Conservation (phyloP, 805 yeast species). For the Candida tibetensis region DNA sequence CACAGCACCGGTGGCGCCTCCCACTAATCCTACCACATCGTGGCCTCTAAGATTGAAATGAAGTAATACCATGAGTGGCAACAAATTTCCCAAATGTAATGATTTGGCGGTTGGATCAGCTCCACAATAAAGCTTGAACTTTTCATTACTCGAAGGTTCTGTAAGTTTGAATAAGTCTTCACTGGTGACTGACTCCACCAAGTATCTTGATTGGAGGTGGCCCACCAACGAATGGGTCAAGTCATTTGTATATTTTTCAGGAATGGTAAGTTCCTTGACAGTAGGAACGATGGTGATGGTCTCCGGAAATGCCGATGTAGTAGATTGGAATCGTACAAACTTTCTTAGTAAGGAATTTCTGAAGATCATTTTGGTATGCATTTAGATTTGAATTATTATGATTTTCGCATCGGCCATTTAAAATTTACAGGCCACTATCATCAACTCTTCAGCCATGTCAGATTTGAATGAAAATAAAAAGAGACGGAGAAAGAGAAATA, state of each 20-base stretch:
- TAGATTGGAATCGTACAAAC: constrained; percentile 1
- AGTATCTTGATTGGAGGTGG: constrained; percentile 33
- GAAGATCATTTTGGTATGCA: neutral
- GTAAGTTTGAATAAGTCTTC: constrained; percentile 37
- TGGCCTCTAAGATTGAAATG: constrained; percentile 88
- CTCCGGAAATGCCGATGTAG: constrained; percentile 20
- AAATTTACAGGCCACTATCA: too few species aligned
- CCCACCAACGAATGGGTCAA: constrained; percentile 31
- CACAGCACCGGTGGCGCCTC: constrained; percentile 93
- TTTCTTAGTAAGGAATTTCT: constrained; percentile 1
- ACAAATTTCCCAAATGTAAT: constrained; percentile 83
- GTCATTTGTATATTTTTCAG: constrained; percentile 21
- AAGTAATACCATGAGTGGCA: constrained; percentile 80
- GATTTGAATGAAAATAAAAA: constrained; percentile 10
- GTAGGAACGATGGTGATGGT: constrained; percentile 41
- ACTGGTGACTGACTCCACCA: constrained; percentile 38
- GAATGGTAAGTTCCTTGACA: constrained; percentile 23
- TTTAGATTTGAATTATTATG: too few species aligned
- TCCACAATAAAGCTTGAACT: constrained; percentile 77
- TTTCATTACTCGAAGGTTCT: constrained; percentile 20
- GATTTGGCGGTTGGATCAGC: constrained; percentile 95
- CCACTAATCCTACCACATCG: constrained; percentile 76
- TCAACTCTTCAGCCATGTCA: neutral
- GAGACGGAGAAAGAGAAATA: constrained; percentile 32
- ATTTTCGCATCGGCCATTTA: too few species aligned